phyloP scores from a whole-genome alignment of 2,329 filamentous ascomycete species.

The Cladosporium sp. region DNA sequence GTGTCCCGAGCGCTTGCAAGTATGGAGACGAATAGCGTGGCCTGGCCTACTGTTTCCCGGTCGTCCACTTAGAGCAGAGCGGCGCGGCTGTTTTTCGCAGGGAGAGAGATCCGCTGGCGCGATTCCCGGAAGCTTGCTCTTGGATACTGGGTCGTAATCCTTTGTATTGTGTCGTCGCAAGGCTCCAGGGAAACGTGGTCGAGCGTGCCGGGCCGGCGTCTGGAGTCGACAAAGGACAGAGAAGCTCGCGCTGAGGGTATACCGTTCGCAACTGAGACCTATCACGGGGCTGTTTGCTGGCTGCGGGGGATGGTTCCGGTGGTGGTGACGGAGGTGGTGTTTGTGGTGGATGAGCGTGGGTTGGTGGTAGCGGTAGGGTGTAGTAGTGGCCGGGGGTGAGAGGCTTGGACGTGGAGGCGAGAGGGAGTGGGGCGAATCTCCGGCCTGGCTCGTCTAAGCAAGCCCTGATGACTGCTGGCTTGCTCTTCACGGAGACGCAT shows the following conservation, averaged over 20 bases:
- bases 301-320: neutral
- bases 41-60: neutral
- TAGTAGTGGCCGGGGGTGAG: neutral
- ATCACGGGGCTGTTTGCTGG: neutral
- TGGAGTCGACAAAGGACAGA: constrained; percentile 8
- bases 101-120: constrained; percentile 1
- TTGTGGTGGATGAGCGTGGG: neutral
- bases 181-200: neutral
- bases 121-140: neutral
- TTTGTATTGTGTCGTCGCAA: constrained; percentile 7
- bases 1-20: neutral
- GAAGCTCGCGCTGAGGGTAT: neutral
- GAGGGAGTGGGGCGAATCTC: no score
- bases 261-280: constrained; percentile 9
- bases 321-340: neutral
- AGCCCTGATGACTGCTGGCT: neutral
- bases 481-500: neutral
- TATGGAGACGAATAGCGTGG: neutral
- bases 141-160: neutral
- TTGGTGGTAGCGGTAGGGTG: neutral
- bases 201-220: constrained; percentile 9
- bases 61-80: constrained; percentile 3
- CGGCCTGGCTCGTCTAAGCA: no score
- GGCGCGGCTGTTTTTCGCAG: constrained; percentile 10
- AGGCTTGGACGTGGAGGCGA: no score